Conservation (phyloP, 2,329 filamentous ascomycete genomes). For the Colletotrichum lentis region DNA sequence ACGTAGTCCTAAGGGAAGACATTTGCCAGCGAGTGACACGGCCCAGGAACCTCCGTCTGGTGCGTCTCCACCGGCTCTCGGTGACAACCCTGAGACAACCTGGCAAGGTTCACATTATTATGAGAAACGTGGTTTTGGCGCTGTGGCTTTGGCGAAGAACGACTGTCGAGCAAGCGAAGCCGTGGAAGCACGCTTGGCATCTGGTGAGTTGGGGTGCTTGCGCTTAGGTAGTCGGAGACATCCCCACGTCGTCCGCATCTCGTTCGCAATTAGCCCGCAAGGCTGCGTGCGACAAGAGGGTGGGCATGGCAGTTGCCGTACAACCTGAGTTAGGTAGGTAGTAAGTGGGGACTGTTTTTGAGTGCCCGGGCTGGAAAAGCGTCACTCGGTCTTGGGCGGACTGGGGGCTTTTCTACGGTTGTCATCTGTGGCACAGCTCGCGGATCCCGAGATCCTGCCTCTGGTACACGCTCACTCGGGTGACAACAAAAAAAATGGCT, state of each 20-base stretch:
- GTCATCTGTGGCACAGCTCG: not conserved
- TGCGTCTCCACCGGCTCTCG: constrained; percentile 12
- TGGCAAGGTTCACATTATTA: not conserved
- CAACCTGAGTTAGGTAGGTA: not conserved
- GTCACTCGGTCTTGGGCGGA: not conserved
- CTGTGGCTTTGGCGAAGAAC: not conserved
- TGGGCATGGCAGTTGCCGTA: not conserved
- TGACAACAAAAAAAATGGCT: too few relatives aligned
- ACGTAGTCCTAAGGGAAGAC: constrained; percentile 8
- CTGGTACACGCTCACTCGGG: not conserved
- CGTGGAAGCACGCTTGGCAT: not conserved
- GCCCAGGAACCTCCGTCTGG: constrained; percentile 2
- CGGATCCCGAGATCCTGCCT: not conserved
- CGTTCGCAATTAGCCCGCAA: not conserved
- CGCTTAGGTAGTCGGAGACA: too few relatives aligned
- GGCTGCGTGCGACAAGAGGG: not conserved
- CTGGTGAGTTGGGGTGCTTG: not conserved
- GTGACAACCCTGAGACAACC: constrained; percentile 15
- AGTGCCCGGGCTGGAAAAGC: not conserved
- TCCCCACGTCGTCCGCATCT: not conserved
- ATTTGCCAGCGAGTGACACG: constrained; percentile 8
- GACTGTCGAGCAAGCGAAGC: not conserved
- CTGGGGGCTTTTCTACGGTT: too few relatives aligned
- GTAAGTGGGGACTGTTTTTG: not conserved
- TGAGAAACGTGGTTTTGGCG: not conserved